phyloP scores from a whole-genome alignment of 768 basidiomycete genomes.

The Exsudoporus frostii region DNA sequence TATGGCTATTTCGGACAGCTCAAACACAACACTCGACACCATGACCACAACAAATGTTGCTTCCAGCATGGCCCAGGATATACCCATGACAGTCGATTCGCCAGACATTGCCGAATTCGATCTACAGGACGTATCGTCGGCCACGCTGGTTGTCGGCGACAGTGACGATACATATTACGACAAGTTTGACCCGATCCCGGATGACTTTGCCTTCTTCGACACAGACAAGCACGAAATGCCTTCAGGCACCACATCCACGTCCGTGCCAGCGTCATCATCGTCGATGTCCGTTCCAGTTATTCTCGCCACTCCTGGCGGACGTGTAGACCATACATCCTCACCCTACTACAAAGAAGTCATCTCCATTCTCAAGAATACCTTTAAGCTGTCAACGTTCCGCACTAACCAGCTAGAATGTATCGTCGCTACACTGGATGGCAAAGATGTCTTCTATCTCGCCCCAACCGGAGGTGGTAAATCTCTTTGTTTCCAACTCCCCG shows the following conservation, averaged over 20 bases:
- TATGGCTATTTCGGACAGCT: slow-evolving; percentile 15
- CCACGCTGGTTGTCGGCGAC: slow-evolving; percentile 25
- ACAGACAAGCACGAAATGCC: slow-evolving; percentile 8
- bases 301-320: neutral
- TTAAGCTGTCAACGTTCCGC: slow-evolving; percentile 68
- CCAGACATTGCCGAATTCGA: slow-evolving; percentile 21
- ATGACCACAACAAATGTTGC: neutral
- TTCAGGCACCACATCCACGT: slow-evolving; percentile 3
- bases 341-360: slow-evolving; percentile 32
- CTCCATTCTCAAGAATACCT: slow-evolving; percentile 38
- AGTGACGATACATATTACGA: slow-evolving; percentile 52
- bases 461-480: slow-evolving; percentile 95
- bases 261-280: slow-evolving; percentile 14
- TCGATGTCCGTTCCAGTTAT: neutral
- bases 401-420: slow-evolving; percentile 86
- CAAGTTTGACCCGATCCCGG: slow-evolving; percentile 35
- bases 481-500: slow-evolving; percentile 87
- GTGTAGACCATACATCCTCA: slow-evolving; percentile 33
- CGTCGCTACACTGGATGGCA: slow-evolving; percentile 69
- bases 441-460: slow-evolving; percentile 92
- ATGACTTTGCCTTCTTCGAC: slow-evolving; percentile 16
- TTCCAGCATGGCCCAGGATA: slow-evolving; percentile 1
- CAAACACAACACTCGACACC: slow-evolving; percentile 12
- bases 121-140: slow-evolving; percentile 16
- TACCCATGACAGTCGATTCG: slow-evolving; percentile 2